Evolutionary conservation across 2,329 filamentous ascomycete species (phyloP).

Genomic region (Aquanectria penicillioides): DNA sequence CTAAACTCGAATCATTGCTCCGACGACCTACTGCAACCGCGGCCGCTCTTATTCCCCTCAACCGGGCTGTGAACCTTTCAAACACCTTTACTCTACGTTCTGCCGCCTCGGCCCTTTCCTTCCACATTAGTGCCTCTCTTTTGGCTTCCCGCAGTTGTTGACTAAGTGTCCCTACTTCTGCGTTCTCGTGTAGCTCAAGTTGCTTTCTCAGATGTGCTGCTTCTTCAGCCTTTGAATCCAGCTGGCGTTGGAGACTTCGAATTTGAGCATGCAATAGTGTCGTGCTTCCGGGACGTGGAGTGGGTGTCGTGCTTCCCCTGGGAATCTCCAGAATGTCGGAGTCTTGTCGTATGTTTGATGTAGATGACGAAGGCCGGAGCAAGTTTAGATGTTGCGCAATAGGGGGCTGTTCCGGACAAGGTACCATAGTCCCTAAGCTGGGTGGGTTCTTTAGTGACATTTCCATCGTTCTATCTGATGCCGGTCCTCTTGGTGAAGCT

Average conservation of each 20-base stretch:
- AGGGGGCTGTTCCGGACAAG: slow-evolving; percentile 49
- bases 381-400: slow-evolving; percentile 52
- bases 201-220: slow-evolving; percentile 54
- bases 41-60: slow-evolving; percentile 46
- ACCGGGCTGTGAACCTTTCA: slow-evolving; percentile 52
- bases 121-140: slow-evolving; percentile 57
- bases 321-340: neutral
- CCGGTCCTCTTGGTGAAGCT: slow-evolving; percentile 19
- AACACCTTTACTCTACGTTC: slow-evolving; percentile 63
- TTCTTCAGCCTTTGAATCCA: slow-evolving; percentile 59
- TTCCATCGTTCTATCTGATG: slow-evolving; percentile 9
- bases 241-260: slow-evolving; percentile 57
- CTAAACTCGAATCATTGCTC: neutral
- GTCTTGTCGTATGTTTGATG: slow-evolving; percentile 30
- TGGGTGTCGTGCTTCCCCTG: slow-evolving; percentile 17
- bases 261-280: slow-evolving; percentile 60
- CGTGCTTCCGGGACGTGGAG: slow-evolving; percentile 40
- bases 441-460: slow-evolving; percentile 34
- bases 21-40: slow-evolving; percentile 9
- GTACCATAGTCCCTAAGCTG: slow-evolving; percentile 51
- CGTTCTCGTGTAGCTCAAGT: slow-evolving; percentile 55
- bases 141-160: slow-evolving; percentile 57
- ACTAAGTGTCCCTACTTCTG: slow-evolving; percentile 57
- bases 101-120: slow-evolving; percentile 63
- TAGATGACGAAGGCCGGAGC: slow-evolving; percentile 45